Evolutionary conservation across 2,329 filamentous ascomycete species (phyloP).

Genomic region (Alternaria novae-zelandiae): DNA sequence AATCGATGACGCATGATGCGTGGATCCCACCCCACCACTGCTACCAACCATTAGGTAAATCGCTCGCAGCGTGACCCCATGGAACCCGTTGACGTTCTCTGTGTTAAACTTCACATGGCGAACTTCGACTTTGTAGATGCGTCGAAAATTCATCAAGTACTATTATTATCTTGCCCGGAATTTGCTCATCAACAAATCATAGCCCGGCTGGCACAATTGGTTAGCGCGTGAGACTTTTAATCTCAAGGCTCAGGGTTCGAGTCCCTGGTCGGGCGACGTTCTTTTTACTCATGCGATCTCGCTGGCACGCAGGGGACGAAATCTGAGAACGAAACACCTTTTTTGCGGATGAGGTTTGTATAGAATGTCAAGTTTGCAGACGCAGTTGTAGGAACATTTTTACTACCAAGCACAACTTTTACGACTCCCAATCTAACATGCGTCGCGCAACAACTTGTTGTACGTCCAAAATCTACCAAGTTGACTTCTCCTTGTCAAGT

Average conservation of each 20-base stretch:
- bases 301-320: not conserved
- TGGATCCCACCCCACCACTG: not conserved
- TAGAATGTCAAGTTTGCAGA: not conserved
- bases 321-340: not conserved
- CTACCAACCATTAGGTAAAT: not conserved
- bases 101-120: not conserved
- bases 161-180: not conserved
- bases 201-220: conserved; percentile 16
- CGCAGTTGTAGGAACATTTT: not conserved
- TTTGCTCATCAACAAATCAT: not conserved
- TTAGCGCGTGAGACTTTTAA: conserved; percentile 40
- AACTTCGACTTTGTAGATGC: not conserved
- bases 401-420: not conserved
- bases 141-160: rapidly evolving
- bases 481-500: not conserved
- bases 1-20: not conserved
- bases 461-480: not conserved
- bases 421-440: not conserved
- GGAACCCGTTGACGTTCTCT: not conserved
- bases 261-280: conserved; percentile 30
- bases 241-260: conserved; percentile 38
- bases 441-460: not conserved
- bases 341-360: not conserved
- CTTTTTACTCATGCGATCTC: not conserved
- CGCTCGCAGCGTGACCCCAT: not conserved